phyloP scores from a whole-genome alignment of 305 asterid species.

The Fraxinus sp. region DNA sequence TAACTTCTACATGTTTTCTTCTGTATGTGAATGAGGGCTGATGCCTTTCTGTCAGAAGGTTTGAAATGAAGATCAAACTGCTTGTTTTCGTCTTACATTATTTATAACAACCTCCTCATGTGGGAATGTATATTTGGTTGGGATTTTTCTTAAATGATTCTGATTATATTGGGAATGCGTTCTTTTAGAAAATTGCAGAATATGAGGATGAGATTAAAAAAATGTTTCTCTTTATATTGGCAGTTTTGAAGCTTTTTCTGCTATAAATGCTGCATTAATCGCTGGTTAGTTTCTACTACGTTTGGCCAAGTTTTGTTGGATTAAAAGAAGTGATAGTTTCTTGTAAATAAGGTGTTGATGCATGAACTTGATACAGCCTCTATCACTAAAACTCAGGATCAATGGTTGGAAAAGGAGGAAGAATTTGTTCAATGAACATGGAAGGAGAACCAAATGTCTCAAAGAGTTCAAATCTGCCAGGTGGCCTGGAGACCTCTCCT shows the following conservation, averaged over 20 bases:
- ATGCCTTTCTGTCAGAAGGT: not conserved
- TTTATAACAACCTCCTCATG: not conserved
- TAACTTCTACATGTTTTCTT: not conserved
- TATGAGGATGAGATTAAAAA: not conserved
- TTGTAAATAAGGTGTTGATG: slow-evolving; percentile 29
- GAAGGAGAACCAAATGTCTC: slow-evolving; percentile 30
- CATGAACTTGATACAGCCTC: slow-evolving; percentile 27
- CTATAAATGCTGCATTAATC: not conserved
- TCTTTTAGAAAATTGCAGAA: not conserved
- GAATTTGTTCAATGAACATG: slow-evolving; percentile 25
- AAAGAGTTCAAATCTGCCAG: slow-evolving; percentile 30
- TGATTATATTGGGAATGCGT: not conserved
- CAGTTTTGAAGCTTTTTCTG: slow-evolving; percentile 23
- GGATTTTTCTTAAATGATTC: not conserved
- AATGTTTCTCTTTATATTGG: slow-evolving; percentile 8
- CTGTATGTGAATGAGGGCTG: not conserved
- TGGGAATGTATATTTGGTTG: not conserved
- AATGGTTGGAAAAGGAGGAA: slow-evolving; percentile 34
- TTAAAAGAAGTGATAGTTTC: not conserved
- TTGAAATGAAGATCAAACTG: not conserved
- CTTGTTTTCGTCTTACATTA: not conserved
- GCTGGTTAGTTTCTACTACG: slow-evolving; percentile 4
- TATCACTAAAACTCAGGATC: slow-evolving; percentile 33
- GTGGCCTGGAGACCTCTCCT: slow-evolving; percentile 22
- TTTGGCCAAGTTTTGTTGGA: not conserved